Percentiles rank a stretch among this genome's conserved stretches.
phyloP scores from a whole-genome alignment of 192 early-diverging fungal genomes.

The Backusella macrospora region DNA sequence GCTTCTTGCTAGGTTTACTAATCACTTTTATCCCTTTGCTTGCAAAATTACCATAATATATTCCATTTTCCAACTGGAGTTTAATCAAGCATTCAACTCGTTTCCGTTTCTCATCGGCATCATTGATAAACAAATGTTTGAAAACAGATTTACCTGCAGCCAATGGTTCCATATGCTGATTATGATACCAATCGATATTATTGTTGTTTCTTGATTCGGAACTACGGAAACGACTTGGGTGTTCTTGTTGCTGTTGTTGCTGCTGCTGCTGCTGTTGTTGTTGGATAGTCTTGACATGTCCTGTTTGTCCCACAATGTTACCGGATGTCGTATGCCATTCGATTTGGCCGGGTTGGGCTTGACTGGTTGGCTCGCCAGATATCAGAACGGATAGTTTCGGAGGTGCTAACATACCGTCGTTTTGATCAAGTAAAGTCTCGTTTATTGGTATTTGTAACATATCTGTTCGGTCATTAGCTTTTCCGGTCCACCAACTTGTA shows the following conservation, averaged over 20 bases:
- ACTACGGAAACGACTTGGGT: conserved; percentile 24
- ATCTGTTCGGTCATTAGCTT: not conserved
- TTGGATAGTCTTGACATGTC: conserved; percentile 15
- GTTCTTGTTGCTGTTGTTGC: not conserved
- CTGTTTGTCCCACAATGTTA: conserved; percentile 33
- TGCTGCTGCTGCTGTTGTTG: not conserved
- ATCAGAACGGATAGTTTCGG: conserved; percentile 63
- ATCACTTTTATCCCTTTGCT: conserved; percentile 87
- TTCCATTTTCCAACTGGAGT: conserved; percentile 64
- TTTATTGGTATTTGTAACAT: conserved; percentile 8
- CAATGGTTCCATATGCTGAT: conserved; percentile 21
- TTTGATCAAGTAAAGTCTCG: conserved; percentile 26
- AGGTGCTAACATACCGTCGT: conserved; percentile 29
- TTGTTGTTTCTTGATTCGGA: conserved; percentile 27
- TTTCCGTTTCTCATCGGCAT: conserved; percentile 84
- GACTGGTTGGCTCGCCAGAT: conserved; percentile 53
- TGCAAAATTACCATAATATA: conserved; percentile 68
- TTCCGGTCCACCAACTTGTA: conserved; percentile 66
- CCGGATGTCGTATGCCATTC: conserved; percentile 57
- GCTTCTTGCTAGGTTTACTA: conserved; percentile 91
- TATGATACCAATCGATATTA: conserved; percentile 30
- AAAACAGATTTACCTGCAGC: conserved; percentile 75
- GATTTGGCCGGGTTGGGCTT: conserved; percentile 50
- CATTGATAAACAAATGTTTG: conserved; percentile 85
- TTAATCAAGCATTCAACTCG: conserved; percentile 74